Evolutionary conservation across 441 rosid species (phyloP).

Genomic region (Capsella rubella): DNA sequence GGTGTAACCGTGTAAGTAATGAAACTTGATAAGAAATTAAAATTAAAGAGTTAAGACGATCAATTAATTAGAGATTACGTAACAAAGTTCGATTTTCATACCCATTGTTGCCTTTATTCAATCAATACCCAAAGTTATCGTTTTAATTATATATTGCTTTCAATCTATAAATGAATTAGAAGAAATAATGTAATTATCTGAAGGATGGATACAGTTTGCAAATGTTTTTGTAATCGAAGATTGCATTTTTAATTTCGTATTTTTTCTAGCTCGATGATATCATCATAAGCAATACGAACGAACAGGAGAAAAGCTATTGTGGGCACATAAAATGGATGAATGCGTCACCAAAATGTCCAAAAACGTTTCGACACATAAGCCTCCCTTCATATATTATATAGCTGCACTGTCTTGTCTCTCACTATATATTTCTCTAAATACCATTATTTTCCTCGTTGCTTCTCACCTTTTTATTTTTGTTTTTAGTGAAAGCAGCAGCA

Average conservation of each 20-base stretch:
- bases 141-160: not conserved
- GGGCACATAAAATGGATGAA: conserved; percentile 25
- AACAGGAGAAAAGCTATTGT: conserved; percentile 31
- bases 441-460: not conserved
- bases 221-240: not conserved
- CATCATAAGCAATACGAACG: conserved; percentile 25
- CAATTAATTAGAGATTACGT: conserved; percentile 31
- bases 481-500: not conserved
- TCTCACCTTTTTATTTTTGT: conserved; percentile 19
- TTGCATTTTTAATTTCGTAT: not conserved
- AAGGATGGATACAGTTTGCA: not conserved
- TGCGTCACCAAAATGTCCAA: conserved; percentile 30
- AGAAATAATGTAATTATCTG: not conserved
- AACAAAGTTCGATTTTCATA: conserved; percentile 24
- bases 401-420: conserved; percentile 30
- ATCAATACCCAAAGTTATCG: conserved; percentile 5
- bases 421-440: conserved; percentile 4
- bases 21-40: not conserved
- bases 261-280: not conserved
- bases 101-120: conserved; percentile 14
- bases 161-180: not conserved
- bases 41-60: conserved; percentile 23
- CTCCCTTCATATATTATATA: not conserved
- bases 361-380: conserved; percentile 30
- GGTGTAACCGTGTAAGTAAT: conserved; percentile 32